Evolutionary conservation across 1,139 yeast genomes (phyloP).

Genomic region (Debaryomyces robertsiae): DNA sequence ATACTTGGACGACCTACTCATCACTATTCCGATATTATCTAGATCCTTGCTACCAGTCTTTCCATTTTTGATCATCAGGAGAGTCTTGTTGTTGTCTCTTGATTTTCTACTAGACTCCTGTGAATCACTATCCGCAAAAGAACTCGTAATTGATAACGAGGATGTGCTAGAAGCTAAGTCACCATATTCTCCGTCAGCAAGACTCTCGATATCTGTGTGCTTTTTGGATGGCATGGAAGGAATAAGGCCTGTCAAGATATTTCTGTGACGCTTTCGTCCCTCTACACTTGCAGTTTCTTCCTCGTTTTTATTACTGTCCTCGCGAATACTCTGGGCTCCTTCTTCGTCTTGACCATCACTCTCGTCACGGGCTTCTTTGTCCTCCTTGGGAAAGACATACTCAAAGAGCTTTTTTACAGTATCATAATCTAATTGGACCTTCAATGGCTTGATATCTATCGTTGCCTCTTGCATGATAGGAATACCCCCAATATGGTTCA

Average conservation of each 20-base stretch:
- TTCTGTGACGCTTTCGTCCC: slow-evolving; percentile 1
- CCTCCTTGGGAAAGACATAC: slow-evolving; percentile 62
- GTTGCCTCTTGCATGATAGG: slow-evolving; percentile 51
- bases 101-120: neutral
- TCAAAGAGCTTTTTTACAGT: slow-evolving; percentile 64
- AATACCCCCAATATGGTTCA: slow-evolving; percentile 87
- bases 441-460: slow-evolving; percentile 66
- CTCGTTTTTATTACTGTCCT: slow-evolving; percentile 8
- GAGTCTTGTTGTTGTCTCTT: neutral
- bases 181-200: neutral
- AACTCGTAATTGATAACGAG: neutral
- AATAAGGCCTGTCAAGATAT: neutral
- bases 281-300: slow-evolving; percentile 5
- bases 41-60: neutral
- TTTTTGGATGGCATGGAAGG: neutral
- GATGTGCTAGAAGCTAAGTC: neutral
- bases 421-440: slow-evolving; percentile 69
- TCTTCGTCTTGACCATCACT: slow-evolving; percentile 6
- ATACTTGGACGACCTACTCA: slow-evolving; percentile 66
- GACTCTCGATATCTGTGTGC: neutral
- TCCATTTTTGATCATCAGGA: neutral
- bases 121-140: neutral
- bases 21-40: slow-evolving; percentile 58
- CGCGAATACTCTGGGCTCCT: too few species aligned
- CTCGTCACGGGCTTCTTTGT: slow-evolving; percentile 15